Evolutionary conservation across 2,329 filamentous ascomycete species (phyloP).

Genomic region (Neofusicoccum sp.): DNA sequence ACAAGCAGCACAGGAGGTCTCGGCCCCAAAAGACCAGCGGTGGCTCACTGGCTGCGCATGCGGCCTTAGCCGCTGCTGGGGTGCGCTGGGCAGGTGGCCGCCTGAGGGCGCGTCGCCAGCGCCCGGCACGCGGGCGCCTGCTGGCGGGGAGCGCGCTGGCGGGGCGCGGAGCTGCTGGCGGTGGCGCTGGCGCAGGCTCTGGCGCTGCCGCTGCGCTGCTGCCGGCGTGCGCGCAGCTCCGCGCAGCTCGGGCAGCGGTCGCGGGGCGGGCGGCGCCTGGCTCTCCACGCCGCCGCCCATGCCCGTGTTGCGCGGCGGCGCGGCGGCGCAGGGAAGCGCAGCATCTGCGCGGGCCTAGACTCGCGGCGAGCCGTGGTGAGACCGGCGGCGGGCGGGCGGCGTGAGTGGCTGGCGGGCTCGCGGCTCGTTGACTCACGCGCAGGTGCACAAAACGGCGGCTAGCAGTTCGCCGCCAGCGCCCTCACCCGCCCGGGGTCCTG

Average conservation of each 20-base stretch:
- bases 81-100: constrained; percentile 1
- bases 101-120: background rate
- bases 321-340: background rate
- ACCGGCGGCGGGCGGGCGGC: background rate
- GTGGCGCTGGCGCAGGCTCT: background rate
- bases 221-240: background rate
- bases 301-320: no score
- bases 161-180: background rate
- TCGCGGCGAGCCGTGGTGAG: background rate
- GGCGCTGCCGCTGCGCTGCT: background rate
- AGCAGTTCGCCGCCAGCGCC: background rate
- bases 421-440: background rate
- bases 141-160: no score
- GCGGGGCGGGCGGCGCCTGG: background rate
- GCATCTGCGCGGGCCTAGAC: background rate
- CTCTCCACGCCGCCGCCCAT: background rate
- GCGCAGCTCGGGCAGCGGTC: background rate
- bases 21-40: constrained; percentile 12
- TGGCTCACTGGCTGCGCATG: constrained; percentile 13
- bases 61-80: constrained; percentile 14
- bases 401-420: background rate
- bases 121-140: no score
- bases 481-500: background rate
- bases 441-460: constrained; percentile 5
- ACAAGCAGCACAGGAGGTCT: constrained; percentile 14